These are phyloP conservation scores for Anisodus tanguticus DNA, from an alignment of 257 asterid species.

Conservation along the genomic window DNA sequence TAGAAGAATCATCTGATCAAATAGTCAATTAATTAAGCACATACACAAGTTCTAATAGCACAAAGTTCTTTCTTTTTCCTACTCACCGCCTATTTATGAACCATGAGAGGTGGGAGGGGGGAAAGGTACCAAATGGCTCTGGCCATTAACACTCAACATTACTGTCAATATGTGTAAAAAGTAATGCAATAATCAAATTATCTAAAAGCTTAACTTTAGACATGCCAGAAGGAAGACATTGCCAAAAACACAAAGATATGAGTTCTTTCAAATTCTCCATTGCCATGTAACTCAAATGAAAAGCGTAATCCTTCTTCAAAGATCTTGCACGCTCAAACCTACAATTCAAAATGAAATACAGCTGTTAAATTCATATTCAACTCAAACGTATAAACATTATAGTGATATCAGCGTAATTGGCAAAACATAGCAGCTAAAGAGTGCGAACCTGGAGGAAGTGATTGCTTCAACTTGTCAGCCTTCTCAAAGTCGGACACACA, in stretches of 20 bases:
- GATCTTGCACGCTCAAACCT: constrained; percentile 49
- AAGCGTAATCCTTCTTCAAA: constrained; percentile 26
- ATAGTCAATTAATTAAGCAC: too few species aligned
- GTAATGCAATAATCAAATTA: not conserved
- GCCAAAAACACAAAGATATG: not conserved
- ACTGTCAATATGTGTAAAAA: constrained; percentile 1
- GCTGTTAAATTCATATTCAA: not conserved
- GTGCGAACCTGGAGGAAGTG: constrained; percentile 46
- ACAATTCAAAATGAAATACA: not conserved
- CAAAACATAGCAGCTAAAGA: not conserved
- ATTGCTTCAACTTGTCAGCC: constrained; percentile 51
- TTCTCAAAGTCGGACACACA: constrained; percentile 43
- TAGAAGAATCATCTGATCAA: too few species aligned
- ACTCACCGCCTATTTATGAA: not conserved
- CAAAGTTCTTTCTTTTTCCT: not conserved
- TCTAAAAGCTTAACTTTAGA: not conserved
- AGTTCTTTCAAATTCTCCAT: not conserved
- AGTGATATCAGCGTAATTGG: not conserved
- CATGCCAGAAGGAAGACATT: not conserved
- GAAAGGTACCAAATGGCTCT: too few species aligned
- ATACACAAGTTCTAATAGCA: not conserved
- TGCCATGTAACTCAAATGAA: not conserved
- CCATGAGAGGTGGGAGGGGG: not conserved
- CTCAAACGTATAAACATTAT: not conserved
- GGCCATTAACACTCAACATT: not conserved